Evolutionary conservation across 108 stramenopile genomes (phyloP), one percentile per base, ranked within the genome.

Genomic region (Cyclotella kingstonii): DNA sequence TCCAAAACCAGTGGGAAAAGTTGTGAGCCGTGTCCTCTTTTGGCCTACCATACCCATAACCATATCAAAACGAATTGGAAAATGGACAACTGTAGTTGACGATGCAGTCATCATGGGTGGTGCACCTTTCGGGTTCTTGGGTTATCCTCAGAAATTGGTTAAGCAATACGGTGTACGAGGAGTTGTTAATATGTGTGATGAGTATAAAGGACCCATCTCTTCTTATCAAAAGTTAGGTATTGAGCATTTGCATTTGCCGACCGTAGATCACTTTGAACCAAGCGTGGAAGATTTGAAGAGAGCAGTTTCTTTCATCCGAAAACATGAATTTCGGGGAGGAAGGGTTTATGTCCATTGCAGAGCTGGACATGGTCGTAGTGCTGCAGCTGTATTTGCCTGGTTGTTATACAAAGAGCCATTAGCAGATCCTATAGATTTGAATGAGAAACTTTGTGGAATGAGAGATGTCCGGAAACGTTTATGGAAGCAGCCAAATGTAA

Each of bases 41-140:
- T 92, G 86, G 82, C 91, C 91, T 26, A 89, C 91, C 14, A 45
- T 92, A 12, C 91, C 91, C 2, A 87, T 92, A 18, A 89, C 91
- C 12, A 73, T 82, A 11, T 79, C 78, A 3, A 69, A 76, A 45
- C 65, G 86, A 38, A 63, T 87, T 15, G 86, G 84, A 23, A 77
- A 81, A 70, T 92, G 91, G 91, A 76, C 72, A 1, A 89, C 86
- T 0, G 54, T 44, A 19, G 73, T 92, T 17, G 91, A 92, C 34
- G 80, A 87, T 57, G 78, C 84, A 54, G 85, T 92, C 10, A 59
- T 89, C 0, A 76, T 92, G 43, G 91, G 90, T 45, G 91, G 87
- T 30, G 91, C 87, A 17, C 91, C 91, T 0, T 80, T 92, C 63
- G 78, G 82, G 5, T 87, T 84, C 39, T 23, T 78, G 45, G 57